A percentile compares a stretch with the other conserved stretches of the same genome.
These are phyloP conservation scores for Ogataea haglerorum DNA, from an alignment of 805 yeast species.

Conservation along the genomic window DNA sequence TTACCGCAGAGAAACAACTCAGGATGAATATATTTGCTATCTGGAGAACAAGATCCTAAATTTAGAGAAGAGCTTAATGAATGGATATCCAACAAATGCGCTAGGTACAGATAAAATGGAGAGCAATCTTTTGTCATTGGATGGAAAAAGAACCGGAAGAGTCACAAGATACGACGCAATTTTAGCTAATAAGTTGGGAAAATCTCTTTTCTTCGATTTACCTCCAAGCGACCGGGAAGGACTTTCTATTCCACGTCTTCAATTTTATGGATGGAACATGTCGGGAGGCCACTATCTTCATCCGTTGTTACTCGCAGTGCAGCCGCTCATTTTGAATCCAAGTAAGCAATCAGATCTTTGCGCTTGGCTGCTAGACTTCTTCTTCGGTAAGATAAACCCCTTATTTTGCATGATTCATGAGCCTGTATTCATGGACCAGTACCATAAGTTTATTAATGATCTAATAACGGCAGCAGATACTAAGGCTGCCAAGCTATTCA, in stretches of 20 bases:
- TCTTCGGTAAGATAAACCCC: conserved; percentile 3
- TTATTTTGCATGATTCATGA: conserved; percentile 6
- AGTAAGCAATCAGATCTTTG: not conserved
- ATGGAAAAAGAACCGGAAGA: not conserved
- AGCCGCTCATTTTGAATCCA: not conserved
- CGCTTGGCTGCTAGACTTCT: conserved; percentile 2
- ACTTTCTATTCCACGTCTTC: conserved; percentile 3
- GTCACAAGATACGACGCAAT: not conserved
- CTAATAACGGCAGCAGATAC: conserved; percentile 6
- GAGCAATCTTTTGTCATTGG: not conserved
- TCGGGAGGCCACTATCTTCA: conserved; percentile 6
- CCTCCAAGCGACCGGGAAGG: not conserved
- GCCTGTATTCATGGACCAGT: not conserved
- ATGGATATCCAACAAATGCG: too few species aligned
- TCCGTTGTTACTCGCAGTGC: not conserved
- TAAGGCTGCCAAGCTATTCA: conserved; percentile 42
- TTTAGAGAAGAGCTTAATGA: not conserved
- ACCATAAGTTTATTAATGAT: not conserved
- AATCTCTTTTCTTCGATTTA: not conserved
- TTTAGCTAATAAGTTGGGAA: not conserved
- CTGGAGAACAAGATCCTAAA: not conserved
- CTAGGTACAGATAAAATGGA: not conserved
- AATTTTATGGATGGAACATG: conserved; percentile 10
- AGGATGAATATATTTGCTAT: not conserved
- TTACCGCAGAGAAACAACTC: not conserved